Base-by-base conservation (phyloP, 1,284 basidiomycete species). In the Schizophyllum commune region DNA sequence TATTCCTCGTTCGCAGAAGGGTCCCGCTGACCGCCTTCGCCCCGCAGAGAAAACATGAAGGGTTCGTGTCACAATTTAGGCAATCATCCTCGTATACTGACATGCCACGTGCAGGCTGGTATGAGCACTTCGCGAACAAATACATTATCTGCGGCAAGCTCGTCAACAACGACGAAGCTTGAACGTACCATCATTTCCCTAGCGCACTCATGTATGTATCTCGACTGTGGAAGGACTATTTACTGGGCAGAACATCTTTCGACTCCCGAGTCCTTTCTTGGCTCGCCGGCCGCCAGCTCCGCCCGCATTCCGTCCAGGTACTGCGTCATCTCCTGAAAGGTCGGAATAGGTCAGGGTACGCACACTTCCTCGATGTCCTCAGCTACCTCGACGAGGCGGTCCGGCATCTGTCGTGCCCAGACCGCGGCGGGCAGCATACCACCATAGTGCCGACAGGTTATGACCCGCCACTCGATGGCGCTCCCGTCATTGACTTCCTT, bases 71-170 rank as follows among this genome's bases (percentile, higher is more conserved):
- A 60, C n/a, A 17, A 8, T 56, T 33, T 51, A 55, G 7, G 39
- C 19, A 32, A 4, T 9, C 8, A 47, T 47, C n/a, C 56, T 52
- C 55, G n/a, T 27, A 21, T 8, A 62, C 32, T 54, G 62, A 1
- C 27, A 27, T 27, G 27, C 27, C 51, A 32, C 53, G 58, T 47
- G 47, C 65, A 88, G 89, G 91, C 32, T 96, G 93, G 93, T 88
- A 92, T 65, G 91, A 93, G 51, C 92, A 95, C 71, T 95, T 96
- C 73, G 83, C 85, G 34, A 86, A 85, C 79, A 95, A 95, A 72
- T 95, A 95, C 71, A 89, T 91, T 66, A 73, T 92, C 58, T 92
- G 90, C 69, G 94, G 94, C 55, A 87, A 84, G 68, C 81, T 96
- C 22, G 89, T 93, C 58, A 88, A 93, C 73, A 91, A 91, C 66